Percentiles rank a stretch among this genome's conserved stretches.
Evolutionary conservation across 129 eudicot species (phyloP).

Genomic region (Pittosporum tobira): DNA sequence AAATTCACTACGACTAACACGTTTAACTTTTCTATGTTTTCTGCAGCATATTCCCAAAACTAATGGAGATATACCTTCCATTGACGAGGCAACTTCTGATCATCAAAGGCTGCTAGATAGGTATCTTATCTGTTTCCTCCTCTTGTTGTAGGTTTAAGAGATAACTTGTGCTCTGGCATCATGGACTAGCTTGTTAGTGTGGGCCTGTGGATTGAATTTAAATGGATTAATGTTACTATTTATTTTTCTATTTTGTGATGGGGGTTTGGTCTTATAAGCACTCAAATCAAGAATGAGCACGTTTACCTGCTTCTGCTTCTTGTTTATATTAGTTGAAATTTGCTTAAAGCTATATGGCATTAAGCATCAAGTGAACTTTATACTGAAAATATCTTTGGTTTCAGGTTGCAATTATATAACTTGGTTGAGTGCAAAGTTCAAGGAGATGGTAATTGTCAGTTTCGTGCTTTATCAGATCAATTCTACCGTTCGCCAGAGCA

Average conservation of each 20-base stretch:
- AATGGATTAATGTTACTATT: too few species aligned
- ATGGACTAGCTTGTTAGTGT: too few species aligned
- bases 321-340: background rate
- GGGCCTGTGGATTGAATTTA: too few species aligned
- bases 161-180: background rate
- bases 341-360: background rate
- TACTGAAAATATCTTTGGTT: conserved; percentile 13
- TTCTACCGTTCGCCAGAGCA: conserved; percentile 86
- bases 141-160: conserved; percentile 3
- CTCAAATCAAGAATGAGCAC: background rate
- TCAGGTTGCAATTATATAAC: conserved; percentile 71
- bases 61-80: conserved; percentile 91
- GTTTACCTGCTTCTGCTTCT: conserved; percentile 1
- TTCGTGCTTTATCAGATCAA: conserved; percentile 92
- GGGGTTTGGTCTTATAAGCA: background rate
- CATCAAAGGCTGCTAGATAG: conserved; percentile 91
- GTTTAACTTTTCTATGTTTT: conserved; percentile 5
- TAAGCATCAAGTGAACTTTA: conserved; percentile 9
- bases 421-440: conserved; percentile 78
- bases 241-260: background rate
- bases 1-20: background rate
- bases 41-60: conserved; percentile 88
- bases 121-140: conserved; percentile 17
- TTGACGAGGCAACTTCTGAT: conserved; percentile 90
- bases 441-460: conserved; percentile 99